Evolutionary conservation across 306 rosid species (phyloP), one percentile per base, ranked within the genome.

Genomic region (Mimosa bimucronata): DNA sequence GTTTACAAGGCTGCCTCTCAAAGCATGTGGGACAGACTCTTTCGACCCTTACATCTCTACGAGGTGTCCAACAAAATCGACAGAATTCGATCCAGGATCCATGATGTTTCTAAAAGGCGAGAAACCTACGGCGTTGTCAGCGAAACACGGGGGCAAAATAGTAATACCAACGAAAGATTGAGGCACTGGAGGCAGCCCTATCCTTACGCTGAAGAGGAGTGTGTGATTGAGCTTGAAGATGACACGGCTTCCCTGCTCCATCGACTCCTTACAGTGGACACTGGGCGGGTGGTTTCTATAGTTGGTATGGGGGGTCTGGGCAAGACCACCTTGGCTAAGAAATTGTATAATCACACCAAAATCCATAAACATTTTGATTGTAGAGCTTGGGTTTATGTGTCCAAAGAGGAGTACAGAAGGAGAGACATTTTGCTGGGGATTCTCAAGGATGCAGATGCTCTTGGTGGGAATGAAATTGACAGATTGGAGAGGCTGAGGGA

Each of bases 241-340:
- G 82, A 81, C 81, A 75, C 75, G 37, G 82, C 18, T 10, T 23
- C 46, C 8, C 68, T 81, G 15, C 60, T 81, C 15, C 7, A 60
- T 6, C 81, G 76, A 75, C 73, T 87, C 58, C 50, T 78, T 66
- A 23, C 73, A 0, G 0, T 38, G 81, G 87, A 83, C 25, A 23
- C 75, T 6, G 67, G 71, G 14, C 58, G 74, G 7, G 84, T 84
- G 48, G 85, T 87, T 78, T 87, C 90, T 21, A 71, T 87, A 23
- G 83, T 87, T 75, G 87, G 90, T 0, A 87, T 87, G 90, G 87
- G 87, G 26, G 90, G 90, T 68, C 48, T 84, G 30, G 87, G 87
- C 15, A 83, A 84, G 73, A 84, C 87, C 15, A 83, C 87, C 4
- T 55, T 81, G 71, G 87, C 86, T 1, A 87, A 83, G 84, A 81